Evolutionary conservation across 768 basidiomycete genomes (phyloP), one percentile per base, ranked within the genome.

Genomic region (Tulasnella sp.): DNA sequence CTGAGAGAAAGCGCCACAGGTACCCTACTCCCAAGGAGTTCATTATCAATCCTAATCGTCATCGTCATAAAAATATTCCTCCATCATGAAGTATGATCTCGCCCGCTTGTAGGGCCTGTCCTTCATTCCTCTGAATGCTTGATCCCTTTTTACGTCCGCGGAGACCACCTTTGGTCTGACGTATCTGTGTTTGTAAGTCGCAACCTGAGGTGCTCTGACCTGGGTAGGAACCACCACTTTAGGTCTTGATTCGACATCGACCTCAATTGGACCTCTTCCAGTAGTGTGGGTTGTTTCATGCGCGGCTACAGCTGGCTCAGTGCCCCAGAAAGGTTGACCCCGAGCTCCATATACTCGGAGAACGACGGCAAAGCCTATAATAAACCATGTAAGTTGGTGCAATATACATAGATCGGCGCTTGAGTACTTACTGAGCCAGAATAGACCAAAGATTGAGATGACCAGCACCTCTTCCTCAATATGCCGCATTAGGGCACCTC

Each of bases 381-480:
- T 44, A 27, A 48, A 35, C 16, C 16, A 33, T 19, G 19, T 34
- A 25, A 16, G 27, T 19, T 12, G 34, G 12, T 19, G 34, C 34
- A 35, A 35, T 19, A 12, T 12, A 12, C 19, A 35, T 19, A 35
- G 34, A 35, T 35, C 34, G 19, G 34, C 19, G 19, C 19, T 12
- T 12, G 12, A 35, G 34, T 35, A 51, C 49, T 44, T 19, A 51
- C 49, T 51, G 6, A 51, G 25, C 49, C 49, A 51, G 49, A 51
- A 51, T 6, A 51, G 37, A 20, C 37, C 49, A 19, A 51, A 42
- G 27, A 51, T 32, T 15, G 49, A 39, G 2, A 51, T 51, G 27
- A 51, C 39, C 19, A 51, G 49, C 20, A 51, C 39, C 37, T 51
- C 49, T 24, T 51, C 49, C 39, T 51, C 49, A 4, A 51, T 40